Conservation (phyloP, 257 asterid genomes). For the Linderniella brevidens region DNA sequence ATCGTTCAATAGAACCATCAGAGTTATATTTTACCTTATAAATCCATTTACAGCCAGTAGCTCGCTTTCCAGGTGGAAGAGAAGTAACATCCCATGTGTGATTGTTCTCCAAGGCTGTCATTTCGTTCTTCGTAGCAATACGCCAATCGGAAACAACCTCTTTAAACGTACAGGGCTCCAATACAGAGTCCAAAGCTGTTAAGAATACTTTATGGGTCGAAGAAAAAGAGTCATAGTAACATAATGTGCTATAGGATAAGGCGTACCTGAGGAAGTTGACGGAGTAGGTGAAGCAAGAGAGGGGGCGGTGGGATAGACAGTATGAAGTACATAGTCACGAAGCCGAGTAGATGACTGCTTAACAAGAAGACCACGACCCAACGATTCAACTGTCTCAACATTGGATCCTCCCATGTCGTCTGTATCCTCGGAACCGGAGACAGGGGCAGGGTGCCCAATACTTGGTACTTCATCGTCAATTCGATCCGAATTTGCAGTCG, state of each 20-base stretch:
- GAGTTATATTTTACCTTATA: too few relatives aligned
- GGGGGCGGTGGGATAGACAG: neutral
- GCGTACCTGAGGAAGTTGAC: conserved; percentile 6
- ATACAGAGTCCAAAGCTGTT: neutral
- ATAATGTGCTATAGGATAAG: conserved; percentile 9
- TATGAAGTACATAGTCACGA: neutral
- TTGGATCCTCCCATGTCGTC: too few relatives aligned
- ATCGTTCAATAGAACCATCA: too few relatives aligned
- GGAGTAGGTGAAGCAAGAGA: neutral
- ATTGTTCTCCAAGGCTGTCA: too few relatives aligned
- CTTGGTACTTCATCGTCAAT: too few relatives aligned
- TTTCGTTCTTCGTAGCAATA: too few relatives aligned
- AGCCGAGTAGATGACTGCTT: neutral
- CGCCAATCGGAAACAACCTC: conserved; percentile 7
- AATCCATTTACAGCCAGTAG: too few relatives aligned
- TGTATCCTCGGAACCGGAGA: too few relatives aligned
- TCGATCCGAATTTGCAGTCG: too few relatives aligned
- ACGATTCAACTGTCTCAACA: neutral
- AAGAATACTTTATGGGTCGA: neutral
- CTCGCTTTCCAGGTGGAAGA: too few relatives aligned
- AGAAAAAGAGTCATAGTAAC: conserved; percentile 7
- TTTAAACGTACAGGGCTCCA: neutral
- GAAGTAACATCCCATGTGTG: too few relatives aligned
- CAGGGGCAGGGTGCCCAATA: too few relatives aligned
- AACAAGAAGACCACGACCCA: neutral